A percentile compares a stretch with the other conserved stretches of the same genome.
These are phyloP conservation scores for Eragrostis nindensis DNA, from an alignment of 176 grass and related monocot genomes.

Conservation along the genomic window DNA sequence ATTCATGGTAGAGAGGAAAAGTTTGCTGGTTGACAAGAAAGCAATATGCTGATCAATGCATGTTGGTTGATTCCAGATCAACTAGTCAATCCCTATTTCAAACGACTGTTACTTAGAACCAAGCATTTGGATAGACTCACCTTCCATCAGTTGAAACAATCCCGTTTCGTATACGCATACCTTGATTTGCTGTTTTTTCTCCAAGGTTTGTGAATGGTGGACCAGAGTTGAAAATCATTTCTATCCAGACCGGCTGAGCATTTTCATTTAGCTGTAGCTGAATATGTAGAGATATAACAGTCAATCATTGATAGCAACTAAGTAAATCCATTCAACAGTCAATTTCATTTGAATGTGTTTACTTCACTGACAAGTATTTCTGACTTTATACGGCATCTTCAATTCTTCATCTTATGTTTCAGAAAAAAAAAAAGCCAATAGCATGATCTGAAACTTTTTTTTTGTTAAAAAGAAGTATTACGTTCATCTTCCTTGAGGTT, in stretches of 20 bases:
- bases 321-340: conserved; percentile 15
- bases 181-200: conserved; percentile 52
- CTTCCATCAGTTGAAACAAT: conserved; percentile 68
- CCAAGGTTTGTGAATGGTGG: conserved; percentile 51
- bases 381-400: background rate
- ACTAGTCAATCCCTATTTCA: background rate
- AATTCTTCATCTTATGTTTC: conserved; percentile 24
- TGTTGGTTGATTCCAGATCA: conserved; percentile 18
- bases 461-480: background rate
- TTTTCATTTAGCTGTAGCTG: conserved; percentile 98
- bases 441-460: conserved; percentile 16
- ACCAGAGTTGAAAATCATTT: conserved; percentile 57
- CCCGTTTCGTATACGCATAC: conserved; percentile 61
- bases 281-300: conserved; percentile 40
- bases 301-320: background rate
- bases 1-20: conserved; percentile 71
- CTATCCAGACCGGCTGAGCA: conserved; percentile 91
- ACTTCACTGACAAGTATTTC: conserved; percentile 13
- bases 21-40: conserved; percentile 65
- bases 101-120: background rate
- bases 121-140: conserved; percentile 49
- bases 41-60: conserved; percentile 33
- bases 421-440: conserved; percentile 15
- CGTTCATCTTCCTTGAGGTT: background rate
- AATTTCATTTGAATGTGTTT: background rate